A percentile compares a stretch with the other conserved stretches of the same genome.
These are phyloP conservation scores for Psilocybe sp. DNA, from an alignment of 768 basidiomycete genomes.

Conservation along the genomic window DNA sequence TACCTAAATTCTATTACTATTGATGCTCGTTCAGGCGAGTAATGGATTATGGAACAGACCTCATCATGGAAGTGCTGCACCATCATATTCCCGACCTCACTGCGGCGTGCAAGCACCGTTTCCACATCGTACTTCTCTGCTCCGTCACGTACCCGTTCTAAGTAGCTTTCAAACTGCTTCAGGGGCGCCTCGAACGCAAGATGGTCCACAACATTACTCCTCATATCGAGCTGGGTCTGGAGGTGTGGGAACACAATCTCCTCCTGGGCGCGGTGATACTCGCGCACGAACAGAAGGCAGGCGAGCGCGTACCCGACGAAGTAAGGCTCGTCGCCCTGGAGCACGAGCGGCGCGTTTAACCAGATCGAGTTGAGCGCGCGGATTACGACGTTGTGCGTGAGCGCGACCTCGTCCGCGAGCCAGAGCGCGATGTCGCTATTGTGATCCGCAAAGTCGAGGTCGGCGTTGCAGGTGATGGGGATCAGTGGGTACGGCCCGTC, in stretches of 20 bases:
- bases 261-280: constrained; percentile 11
- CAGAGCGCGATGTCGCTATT: constrained; percentile 3
- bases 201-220: constrained; percentile 14
- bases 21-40: too few relatives aligned
- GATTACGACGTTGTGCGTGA: constrained; percentile 19
- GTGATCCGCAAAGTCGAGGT: constrained; percentile 8
- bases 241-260: constrained; percentile 10
- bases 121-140: constrained; percentile 6
- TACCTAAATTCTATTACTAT: background rate
- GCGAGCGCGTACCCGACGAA: constrained; percentile 13
- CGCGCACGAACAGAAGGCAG: constrained; percentile 7
- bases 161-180: constrained; percentile 10
- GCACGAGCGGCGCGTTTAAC: constrained; percentile 16
- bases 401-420: constrained; percentile 13
- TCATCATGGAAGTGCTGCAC: constrained; percentile 17
- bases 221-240: constrained; percentile 15
- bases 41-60: background rate
- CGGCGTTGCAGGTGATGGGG: background rate
- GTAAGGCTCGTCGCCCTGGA: constrained; percentile 6
- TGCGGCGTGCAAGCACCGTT: constrained; percentile 5
- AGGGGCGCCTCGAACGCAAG: constrained; percentile 9
- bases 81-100: constrained; percentile 6
- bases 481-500: constrained; percentile 5
- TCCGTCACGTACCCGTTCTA: constrained; percentile 3
- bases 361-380: constrained; percentile 17